Percentiles rank a stretch among this genome's conserved stretches.
phyloP scores from a whole-genome alignment of 148 eudicot genomes.

The Talinum fruticosum region DNA sequence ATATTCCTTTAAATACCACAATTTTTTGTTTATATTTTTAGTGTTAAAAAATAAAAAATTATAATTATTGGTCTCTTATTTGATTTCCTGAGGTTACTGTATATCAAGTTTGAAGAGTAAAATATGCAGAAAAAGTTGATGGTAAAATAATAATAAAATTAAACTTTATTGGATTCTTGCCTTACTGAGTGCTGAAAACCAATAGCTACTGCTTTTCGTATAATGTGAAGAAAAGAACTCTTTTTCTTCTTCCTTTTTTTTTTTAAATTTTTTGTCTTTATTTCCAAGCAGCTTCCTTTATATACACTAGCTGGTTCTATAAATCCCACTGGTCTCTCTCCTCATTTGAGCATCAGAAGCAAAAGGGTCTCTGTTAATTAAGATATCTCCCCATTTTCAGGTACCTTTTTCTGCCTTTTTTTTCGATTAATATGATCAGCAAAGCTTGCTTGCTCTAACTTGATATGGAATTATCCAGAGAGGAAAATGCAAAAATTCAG shows the following conservation, averaged over 20 bases:
- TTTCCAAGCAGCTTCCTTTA: constrained; percentile 7
- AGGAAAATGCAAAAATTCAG: no score
- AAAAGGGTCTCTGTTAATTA: background rate
- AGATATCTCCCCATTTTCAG: constrained; percentile 11
- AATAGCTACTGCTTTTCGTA: constrained; percentile 23
- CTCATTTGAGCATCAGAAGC: background rate
- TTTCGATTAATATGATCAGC: background rate
- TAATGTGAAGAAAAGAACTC: background rate
- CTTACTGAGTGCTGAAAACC: constrained; percentile 18
- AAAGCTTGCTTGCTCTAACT: background rate
- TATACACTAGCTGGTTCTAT: background rate
- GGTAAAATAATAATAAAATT: background rate
- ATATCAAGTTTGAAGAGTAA: no score
- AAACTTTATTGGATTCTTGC: background rate
- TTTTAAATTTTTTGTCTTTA: no score
- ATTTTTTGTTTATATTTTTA: no score
- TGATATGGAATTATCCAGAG: no score
- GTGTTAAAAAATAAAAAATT: no score
- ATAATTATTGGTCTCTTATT: no score
- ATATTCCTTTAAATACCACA: no score
- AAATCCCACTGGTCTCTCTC: background rate
- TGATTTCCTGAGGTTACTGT: no score
- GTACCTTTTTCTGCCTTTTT: constrained; percentile 2
- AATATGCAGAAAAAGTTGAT: background rate
- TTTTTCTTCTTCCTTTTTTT: background rate